Evolutionary conservation across 306 rosid species (phyloP), one percentile per base, ranked within the genome.

Genomic region (Glycyrrhiza uralensis): DNA sequence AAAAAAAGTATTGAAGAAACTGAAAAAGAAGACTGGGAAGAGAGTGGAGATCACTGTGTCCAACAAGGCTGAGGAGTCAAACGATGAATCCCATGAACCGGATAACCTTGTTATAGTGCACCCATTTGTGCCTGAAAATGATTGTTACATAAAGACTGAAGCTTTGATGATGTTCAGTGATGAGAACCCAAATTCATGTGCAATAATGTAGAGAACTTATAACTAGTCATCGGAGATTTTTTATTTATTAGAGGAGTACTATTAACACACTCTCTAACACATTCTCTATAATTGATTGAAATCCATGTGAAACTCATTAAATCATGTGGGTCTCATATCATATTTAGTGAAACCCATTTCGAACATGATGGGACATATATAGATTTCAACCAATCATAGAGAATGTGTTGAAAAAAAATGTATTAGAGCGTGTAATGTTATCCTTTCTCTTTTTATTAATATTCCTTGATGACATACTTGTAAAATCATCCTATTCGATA

Each of bases 171-270:
- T 88, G 85, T 88, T 93, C 13, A 93, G 87, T 33, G 98, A 93
- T 41, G 96, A 93, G 71, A 90, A 90, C 60, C 93, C 98, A 54
- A 81, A 88, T 73, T 93, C 97, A 13, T 93, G 96, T 85, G 64
- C 30, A 59, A 41, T 88, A 3, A 90, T 87, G 96, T 93, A 80
- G 68, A 20, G 7, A 29, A 13, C 23, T 10, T 23, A 7, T n/a
- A 28, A 23, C 9, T 19, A 44, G 0, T 24, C 14, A 23, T 23
- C 26, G 13, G 6, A 72, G 9, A 72, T 0, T 19, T 58, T 2
- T 49, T n/a, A n/a, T n/a, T n/a, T n/a, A n/a, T n/a, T n/a, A n/a
- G n/a, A n/a, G n/a, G n/a, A n/a, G n/a, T n/a, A n/a, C n/a, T n/a
- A n/a, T n/a, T n/a, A n/a, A n/a, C n/a, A n/a, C n/a, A n/a, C n/a